Base-by-base conservation (phyloP, 257 asterid genomes). In the Paraleonurus japonicus region DNA sequence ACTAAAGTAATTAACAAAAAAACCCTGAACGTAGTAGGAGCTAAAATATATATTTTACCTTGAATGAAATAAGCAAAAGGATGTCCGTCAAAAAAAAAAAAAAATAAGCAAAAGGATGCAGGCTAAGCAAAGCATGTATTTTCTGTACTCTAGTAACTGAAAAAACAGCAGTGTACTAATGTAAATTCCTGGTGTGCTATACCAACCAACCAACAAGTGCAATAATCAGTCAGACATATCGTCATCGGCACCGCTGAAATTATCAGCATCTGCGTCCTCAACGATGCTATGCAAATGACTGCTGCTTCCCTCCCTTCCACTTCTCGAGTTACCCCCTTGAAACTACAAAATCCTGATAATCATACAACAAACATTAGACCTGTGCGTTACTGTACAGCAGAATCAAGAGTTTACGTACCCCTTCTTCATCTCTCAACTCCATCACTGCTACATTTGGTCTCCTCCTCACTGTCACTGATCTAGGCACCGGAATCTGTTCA, bases 401-500 rank as follows among this genome's bases (percentile, higher is more conserved):
- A 58, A 64, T 67, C 53, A 39, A 19, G 60, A 11, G 9, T 28
- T 48, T 63, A 45, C 70, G 10, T 82, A 89, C 98, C 87, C 69
- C 85, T 2, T 92, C 98, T 78, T 78, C 85, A 2, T 92, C 98
- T 80, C 75, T 84, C 71, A 84, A 30, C 75, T 83, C 91, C 70
- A 81, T 74, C 43, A 86, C 87, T 53, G 88, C 79, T 0, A 79
- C 90, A 9, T 76, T 76, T 53, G 87, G 41, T 75, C 98, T 77
- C 78, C 76, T 83, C 84, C 98, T 84, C 33, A 88, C 94, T 0
- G 96, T 90, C 72, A 90, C 80, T 28, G 75, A 59, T 65, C 83
- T 79, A 61, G 96, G 98, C 75, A 80, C 90, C 2, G 96, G 96
- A 60, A 86, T 88, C 65, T 88, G 90, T 71, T 89, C 98, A 11